A percentile compares a stretch with the other conserved stretches of the same genome.
Conservation (phyloP, 257 asterid species). For the Solanum paucissectum region DNA sequence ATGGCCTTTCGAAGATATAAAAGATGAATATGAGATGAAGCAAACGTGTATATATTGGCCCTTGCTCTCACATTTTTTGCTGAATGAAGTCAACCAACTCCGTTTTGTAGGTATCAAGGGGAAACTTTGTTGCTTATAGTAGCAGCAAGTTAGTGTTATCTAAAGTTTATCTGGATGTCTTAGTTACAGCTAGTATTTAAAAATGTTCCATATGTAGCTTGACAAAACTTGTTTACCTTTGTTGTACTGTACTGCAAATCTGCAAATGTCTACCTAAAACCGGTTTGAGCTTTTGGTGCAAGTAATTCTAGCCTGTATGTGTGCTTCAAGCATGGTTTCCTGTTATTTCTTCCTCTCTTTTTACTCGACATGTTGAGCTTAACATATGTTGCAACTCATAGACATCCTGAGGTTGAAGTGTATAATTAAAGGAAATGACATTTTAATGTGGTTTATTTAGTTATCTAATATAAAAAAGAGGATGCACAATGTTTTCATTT, state of each 20-base stretch:
- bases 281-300: neutral
- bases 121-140: neutral
- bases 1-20: slow-evolving; percentile 51
- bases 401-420: too few relatives aligned
- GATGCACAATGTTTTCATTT: too few relatives aligned
- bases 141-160: neutral
- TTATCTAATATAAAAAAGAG: neutral
- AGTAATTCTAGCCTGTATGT: neutral
- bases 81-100: neutral
- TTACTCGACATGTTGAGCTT: neutral
- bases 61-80: neutral
- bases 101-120: neutral
- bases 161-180: neutral
- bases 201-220: neutral
- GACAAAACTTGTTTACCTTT: neutral
- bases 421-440: neutral
- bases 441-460: neutral
- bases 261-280: neutral
- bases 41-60: neutral
- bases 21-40: slow-evolving; percentile 20
- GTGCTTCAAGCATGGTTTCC: neutral
- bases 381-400: neutral
- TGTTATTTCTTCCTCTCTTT: neutral
- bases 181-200: neutral
- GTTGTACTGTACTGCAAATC: neutral